phyloP scores from a whole-genome alignment of 1,284 basidiomycete genomes.

The Ganoderma leucocontextum region DNA sequence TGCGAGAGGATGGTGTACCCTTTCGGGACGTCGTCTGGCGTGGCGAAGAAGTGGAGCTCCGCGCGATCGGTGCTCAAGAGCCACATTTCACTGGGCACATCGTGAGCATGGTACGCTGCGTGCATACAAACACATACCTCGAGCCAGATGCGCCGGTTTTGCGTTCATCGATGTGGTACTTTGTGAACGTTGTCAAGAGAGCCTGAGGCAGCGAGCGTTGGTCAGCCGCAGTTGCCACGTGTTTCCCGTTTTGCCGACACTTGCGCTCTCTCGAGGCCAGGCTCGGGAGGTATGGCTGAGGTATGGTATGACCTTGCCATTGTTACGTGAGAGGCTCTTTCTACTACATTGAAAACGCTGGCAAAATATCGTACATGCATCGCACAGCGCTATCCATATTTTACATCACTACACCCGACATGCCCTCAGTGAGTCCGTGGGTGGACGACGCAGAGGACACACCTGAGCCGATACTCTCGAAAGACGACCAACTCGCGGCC shows the following conservation, averaged over 20 bases:
- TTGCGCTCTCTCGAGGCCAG: no score
- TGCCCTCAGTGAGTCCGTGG: neutral
- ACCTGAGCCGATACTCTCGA: slow-evolving; percentile 14
- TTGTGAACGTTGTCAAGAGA: neutral
- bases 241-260: neutral
- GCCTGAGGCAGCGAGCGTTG: neutral
- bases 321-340: neutral
- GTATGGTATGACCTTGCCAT: neutral
- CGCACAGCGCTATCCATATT: no score
- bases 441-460: neutral
- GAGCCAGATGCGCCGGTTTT: neutral
- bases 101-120: neutral
- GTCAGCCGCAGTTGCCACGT: neutral
- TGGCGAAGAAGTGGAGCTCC: slow-evolving; percentile 6
- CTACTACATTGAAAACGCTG: neutral
- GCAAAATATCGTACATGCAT: neutral
- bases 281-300: no score
- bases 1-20: slow-evolving; percentile 18
- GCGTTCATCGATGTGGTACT: neutral
- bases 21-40: slow-evolving; percentile 1
- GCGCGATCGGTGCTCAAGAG: slow-evolving; percentile 10
- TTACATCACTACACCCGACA: neutral
- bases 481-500: slow-evolving; percentile 26
- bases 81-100: neutral
- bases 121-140: neutral